Conservation (phyloP, 2,329 filamentous ascomycete genomes). For the Alternaria postmessia region DNA sequence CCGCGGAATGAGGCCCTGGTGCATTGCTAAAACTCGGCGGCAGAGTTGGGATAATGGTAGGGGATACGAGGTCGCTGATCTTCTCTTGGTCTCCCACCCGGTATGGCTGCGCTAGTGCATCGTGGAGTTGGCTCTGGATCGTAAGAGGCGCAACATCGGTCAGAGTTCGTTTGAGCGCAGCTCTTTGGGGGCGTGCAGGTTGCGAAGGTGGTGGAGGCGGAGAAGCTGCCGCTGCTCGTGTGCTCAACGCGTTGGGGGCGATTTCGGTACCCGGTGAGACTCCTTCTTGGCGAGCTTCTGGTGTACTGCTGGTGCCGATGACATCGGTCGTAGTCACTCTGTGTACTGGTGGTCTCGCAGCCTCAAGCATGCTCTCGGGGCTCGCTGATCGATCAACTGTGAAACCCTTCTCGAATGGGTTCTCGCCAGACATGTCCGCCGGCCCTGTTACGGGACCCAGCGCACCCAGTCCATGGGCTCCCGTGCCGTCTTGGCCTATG, state of each 20-base stretch:
- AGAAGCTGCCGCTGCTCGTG: conserved; percentile 22
- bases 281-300: conserved; percentile 21
- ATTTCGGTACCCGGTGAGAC: conserved; percentile 33
- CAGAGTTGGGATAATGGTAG: conserved; percentile 55
- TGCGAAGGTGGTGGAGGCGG: conserved; percentile 34
- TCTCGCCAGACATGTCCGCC: conserved; percentile 73
- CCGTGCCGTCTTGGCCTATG: conserved; percentile 72
- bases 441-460: conserved; percentile 81
- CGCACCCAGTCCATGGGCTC: conserved; percentile 57
- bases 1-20: conserved; percentile 47
- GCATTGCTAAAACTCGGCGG: conserved; percentile 42
- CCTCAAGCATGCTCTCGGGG: conserved; percentile 50
- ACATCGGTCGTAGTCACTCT: conserved; percentile 21
- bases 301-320: conserved; percentile 14
- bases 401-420: conserved; percentile 88
- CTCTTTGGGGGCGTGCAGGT: conserved; percentile 54
- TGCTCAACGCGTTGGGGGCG: conserved; percentile 34
- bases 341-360: conserved; percentile 29
- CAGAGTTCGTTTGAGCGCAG: conserved; percentile 82
- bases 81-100: conserved; percentile 60
- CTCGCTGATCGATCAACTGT: conserved; percentile 60
- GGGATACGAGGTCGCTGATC: conserved; percentile 55
- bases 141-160: conserved; percentile 81
- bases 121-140: conserved; percentile 82
- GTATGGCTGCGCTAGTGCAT: conserved; percentile 85